phyloP scores from a whole-genome alignment of 2,329 filamentous ascomycete species.

The Albifimbria verrucaria region DNA sequence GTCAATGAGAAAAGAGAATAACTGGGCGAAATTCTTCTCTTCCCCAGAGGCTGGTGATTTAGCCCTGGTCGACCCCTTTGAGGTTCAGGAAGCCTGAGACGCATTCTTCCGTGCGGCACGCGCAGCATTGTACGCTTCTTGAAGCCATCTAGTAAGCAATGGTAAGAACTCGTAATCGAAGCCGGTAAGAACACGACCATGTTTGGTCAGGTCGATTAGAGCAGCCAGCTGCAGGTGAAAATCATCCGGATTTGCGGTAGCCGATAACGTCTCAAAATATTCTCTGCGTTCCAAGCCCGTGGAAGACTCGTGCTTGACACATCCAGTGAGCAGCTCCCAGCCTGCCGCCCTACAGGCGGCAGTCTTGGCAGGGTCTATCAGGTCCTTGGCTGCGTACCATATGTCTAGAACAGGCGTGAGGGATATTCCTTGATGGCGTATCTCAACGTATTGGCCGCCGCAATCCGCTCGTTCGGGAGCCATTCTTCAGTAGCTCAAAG shows the following conservation, averaged over 20 bases:
- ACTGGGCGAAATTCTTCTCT: constrained; percentile 58
- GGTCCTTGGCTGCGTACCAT: constrained; percentile 64
- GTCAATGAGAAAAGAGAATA: constrained; percentile 65
- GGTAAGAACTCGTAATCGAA: constrained; percentile 67
- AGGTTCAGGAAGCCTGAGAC: constrained; percentile 31
- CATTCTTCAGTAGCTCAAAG: constrained; percentile 53
- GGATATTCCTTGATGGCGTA: constrained; percentile 56
- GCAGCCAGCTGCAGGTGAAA: constrained; percentile 65
- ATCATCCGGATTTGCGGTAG: constrained; percentile 55
- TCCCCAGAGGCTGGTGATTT: constrained; percentile 42
- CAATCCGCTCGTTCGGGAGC: constrained; percentile 50
- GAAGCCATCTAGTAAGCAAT: constrained; percentile 59
- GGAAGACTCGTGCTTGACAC: constrained; percentile 58
- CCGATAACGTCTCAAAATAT: constrained; percentile 61
- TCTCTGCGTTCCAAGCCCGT: constrained; percentile 65
- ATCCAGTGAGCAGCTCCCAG: constrained; percentile 64
- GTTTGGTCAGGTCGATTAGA: constrained; percentile 57
- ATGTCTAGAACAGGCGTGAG: constrained; percentile 58
- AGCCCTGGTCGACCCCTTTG: constrained; percentile 33
- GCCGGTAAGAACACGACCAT: constrained; percentile 60
- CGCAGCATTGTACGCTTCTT: constrained; percentile 51
- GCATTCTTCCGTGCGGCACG: constrained; percentile 48
- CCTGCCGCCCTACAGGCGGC: constrained; percentile 53
- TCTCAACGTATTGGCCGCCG: constrained; percentile 56
- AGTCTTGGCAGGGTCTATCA: constrained; percentile 58